Evolutionary conservation across 164 flowering plant genomes (phyloP).

Genomic region (Annona squamosa): DNA sequence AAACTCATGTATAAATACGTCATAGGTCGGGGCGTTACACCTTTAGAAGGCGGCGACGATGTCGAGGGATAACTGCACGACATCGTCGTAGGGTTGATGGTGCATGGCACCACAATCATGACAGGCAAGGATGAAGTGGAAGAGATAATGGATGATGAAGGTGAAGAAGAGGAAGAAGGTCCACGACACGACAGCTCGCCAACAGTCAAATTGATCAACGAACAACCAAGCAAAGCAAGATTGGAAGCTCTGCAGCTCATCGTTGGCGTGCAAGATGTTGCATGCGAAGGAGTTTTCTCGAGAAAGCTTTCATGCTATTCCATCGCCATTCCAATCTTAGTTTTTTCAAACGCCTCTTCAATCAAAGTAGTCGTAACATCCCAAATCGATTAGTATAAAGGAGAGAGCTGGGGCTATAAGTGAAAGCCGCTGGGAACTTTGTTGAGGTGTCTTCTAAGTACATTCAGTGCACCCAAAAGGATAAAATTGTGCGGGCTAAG

Average conservation of each 20-base stretch:
- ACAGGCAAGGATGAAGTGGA: constrained; percentile 70
- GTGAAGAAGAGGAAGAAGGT: constrained; percentile 47
- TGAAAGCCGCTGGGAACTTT: no score
- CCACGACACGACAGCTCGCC: constrained; percentile 56
- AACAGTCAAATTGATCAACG: constrained; percentile 61
- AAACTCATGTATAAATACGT: no score
- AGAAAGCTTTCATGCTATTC: not conserved
- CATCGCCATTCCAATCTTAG: not conserved
- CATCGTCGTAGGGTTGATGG: constrained; percentile 49
- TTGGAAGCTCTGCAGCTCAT: constrained; percentile 64
- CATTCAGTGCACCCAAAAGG: no score
- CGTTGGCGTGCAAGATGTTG: constrained; percentile 16
- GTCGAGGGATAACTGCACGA: constrained; percentile 67
- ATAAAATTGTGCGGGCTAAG: no score
- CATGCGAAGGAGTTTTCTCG: not conserved
- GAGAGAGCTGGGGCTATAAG: no score
- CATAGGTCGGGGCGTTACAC: no score
- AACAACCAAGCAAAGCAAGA: constrained; percentile 76
- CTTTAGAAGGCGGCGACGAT: constrained; percentile 42
- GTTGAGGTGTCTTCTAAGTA: no score
- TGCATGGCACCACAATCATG: constrained; percentile 48
- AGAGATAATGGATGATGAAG: constrained; percentile 46
- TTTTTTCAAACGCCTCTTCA: not conserved
- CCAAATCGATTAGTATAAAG: no score
- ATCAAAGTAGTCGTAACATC: no score